Percentiles rank a stretch among this genome's conserved stretches.
These are phyloP conservation scores for Biscogniauxia marginata DNA, from an alignment of 2,329 filamentous ascomycete species.

Conservation along the genomic window DNA sequence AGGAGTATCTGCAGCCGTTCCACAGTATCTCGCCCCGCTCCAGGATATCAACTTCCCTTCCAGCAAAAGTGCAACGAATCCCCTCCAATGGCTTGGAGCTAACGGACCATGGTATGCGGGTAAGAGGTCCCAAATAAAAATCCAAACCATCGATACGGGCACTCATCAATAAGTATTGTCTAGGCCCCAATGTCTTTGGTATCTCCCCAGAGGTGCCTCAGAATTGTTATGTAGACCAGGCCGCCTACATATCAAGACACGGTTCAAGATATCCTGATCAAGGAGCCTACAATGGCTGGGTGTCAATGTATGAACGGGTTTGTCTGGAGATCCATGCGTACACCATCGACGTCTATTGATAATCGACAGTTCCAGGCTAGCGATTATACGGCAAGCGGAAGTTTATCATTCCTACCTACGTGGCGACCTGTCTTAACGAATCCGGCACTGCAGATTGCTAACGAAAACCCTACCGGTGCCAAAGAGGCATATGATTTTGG, in stretches of 20 bases:
- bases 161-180: not conserved
- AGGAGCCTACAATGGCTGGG: constrained; percentile 60
- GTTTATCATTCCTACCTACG: constrained; percentile 53
- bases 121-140: constrained; percentile 23
- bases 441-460: constrained; percentile 54
- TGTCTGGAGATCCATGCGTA: constrained; percentile 10
- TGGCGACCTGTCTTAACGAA: constrained; percentile 60
- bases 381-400: constrained; percentile 51
- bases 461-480: constrained; percentile 60
- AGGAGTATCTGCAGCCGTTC: constrained; percentile 11
- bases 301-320: constrained; percentile 44
- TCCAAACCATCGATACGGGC: no score
- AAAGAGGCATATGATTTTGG: constrained; percentile 60
- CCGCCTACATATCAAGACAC: constrained; percentile 59
- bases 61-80: constrained; percentile 37
- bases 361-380: constrained; percentile 48
- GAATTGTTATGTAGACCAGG: constrained; percentile 59
- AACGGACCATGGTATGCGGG: constrained; percentile 54
- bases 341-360: not conserved
- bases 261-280: constrained; percentile 62
- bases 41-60: constrained; percentile 34
- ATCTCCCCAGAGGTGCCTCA: constrained; percentile 55
- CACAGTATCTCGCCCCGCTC: constrained; percentile 27
- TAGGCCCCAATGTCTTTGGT: constrained; percentile 54
- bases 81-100: constrained; percentile 48